Base-by-base conservation (phyloP, 306 rosid species). In the Acacia acuminata region DNA sequence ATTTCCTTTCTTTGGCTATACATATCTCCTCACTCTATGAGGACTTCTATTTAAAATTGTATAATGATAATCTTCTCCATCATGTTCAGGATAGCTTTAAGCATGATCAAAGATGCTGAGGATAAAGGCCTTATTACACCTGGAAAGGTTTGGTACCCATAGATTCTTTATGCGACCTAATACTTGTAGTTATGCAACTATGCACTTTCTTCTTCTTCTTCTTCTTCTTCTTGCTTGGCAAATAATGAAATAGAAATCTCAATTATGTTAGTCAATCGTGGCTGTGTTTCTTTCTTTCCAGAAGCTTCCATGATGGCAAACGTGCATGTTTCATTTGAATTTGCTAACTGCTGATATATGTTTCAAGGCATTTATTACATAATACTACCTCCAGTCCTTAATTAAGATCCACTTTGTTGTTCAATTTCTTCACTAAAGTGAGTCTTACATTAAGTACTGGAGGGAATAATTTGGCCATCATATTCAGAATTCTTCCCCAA, bases 31-130 rank as follows among this genome's bases (percentile, higher is more conserved):
- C 25, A 48, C 30, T 63, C 55, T 63, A 79, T 69, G 69, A 1
- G 75, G 40, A 61, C 45, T 11, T 25, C 13, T 16, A 27, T 43
- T 55, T 56, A 22, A 80, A 78, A 71, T 58, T 53, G 58, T 38
- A 12, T 73, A 55, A 64, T 65, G 61, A 34, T 71, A 2, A 79
- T 81, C 22, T 15, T 47, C 78, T 72, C 27, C n/a, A 50, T 50
- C 44, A 13, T 44, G 36, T 81, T 79, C 88, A 95, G 97, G 87
- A 88, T 88, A 71, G 95, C 90, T 0, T 66, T 85, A 45, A 90
- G 94, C 80, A 95, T 95, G 99, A 95, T 93, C 73, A 81, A 92
- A 71, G 98, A 95, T 47, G 98, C 98, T 0, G 94, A 95, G 85
- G 94, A 82, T 12, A 92, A 89, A 78, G 96, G 98, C 43, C 88